phyloP scores from a whole-genome alignment of 1,284 basidiomycete genomes.

The Sanguinoderma infundibulare region DNA sequence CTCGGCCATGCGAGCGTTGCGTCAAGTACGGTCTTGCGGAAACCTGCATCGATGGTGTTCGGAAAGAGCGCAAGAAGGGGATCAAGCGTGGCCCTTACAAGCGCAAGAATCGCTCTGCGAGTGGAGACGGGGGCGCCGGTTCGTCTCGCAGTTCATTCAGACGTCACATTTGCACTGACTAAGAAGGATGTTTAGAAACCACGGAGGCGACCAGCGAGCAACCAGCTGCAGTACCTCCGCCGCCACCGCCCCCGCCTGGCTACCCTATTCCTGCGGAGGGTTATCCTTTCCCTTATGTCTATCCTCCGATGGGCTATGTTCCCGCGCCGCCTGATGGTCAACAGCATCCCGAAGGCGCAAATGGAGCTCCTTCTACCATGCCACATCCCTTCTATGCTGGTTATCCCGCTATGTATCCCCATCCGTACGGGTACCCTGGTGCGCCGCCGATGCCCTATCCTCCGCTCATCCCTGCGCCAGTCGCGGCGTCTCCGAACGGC shows the following conservation, averaged over 20 bases:
- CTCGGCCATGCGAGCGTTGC: constrained; percentile 80
- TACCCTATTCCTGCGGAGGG: constrained; percentile 53
- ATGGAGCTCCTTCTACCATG: constrained; percentile 31
- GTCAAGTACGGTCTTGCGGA: constrained; percentile 78
- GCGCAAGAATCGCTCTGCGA: constrained; percentile 60
- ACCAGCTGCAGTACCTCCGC: constrained; percentile 31
- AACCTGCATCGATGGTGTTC: constrained; percentile 72
- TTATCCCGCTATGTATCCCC: constrained; percentile 23
- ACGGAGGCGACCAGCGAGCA: constrained; percentile 18
- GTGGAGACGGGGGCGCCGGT: constrained; percentile 24
- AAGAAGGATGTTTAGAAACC: neutral
- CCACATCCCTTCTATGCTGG: constrained; percentile 37
- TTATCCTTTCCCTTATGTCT: constrained; percentile 61
- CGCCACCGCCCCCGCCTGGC: constrained; percentile 35
- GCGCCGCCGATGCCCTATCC: constrained; percentile 32
- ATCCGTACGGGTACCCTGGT: constrained; percentile 31
- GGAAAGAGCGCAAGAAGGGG: constrained; percentile 86
- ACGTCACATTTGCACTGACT: constrained; percentile 27
- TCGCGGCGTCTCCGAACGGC: constrained; percentile 19
- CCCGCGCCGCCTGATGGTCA: constrained; percentile 44
- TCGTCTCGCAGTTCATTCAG: constrained; percentile 17
- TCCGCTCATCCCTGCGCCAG: constrained; percentile 21
- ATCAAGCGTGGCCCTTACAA: constrained; percentile 89
- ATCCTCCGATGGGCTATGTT: constrained; percentile 34
- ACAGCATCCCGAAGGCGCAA: constrained; percentile 32